Evolutionary conservation across 305 asterid species (phyloP), one percentile per base, ranked within the genome.

Genomic region (Solanum aculeatissimum): DNA sequence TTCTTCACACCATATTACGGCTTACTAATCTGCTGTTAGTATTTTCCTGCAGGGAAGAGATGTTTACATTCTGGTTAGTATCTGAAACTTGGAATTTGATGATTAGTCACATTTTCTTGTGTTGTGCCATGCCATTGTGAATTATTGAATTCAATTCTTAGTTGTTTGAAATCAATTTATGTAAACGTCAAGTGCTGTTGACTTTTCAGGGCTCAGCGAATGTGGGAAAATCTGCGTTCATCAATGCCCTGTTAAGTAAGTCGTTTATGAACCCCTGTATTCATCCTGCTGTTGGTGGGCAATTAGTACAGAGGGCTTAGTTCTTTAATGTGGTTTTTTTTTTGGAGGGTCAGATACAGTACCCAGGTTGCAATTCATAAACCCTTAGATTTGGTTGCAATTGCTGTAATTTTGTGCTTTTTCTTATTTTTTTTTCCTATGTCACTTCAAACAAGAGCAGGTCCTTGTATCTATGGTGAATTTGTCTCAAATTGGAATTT

Each of bases 171-270:
- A 53, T 65, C 54, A 32, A 27, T 32, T 51, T 77, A 49, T 53
- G 58, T 68, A 74, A 69, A 83, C 53, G 32, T 69, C 18, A 47
- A 49, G 53, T 68, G 77, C 60, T 83, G 53, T 54, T 68, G 69
- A 83, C 23, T 49, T 83, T 69, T 72, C 93, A 97, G 98, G 98
- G 99, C 66, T 91, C 98, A 75, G 99, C 98, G 81, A 97, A 97
- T 86, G 98, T 97, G 66, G 98, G 99, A 86, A 97, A 95, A 91
- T 97, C 98, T 81, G 98, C 99, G 85, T 97, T 97, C 91, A 95
- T 97, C 83, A 97, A 93, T 90, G 98, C 98, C 45, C 72, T 95
- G 83, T 90, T 97, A 91, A 94, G 99, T 97, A 95, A 92, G 98
- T 87, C 82, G 32, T 47, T 87, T 81, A 55, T 60, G 71, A 35